phyloP scores from a whole-genome alignment of 768 basidiomycete genomes.

The Strobilomyces echinocephalus region DNA sequence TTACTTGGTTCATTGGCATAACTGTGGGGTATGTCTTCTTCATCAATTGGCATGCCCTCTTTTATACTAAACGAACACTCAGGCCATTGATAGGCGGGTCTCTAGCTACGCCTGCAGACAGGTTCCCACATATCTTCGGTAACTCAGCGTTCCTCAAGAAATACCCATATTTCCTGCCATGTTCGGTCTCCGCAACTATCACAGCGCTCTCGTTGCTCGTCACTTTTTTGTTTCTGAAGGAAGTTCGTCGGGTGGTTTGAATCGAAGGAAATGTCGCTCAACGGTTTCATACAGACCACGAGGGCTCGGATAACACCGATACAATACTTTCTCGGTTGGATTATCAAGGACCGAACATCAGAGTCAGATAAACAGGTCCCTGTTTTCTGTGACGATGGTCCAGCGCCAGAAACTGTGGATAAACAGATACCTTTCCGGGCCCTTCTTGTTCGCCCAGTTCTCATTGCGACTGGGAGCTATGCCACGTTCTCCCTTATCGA shows the following conservation, averaged over 20 bases:
- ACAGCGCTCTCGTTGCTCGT: conserved; percentile 47
- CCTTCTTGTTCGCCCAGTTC: conserved; percentile 47
- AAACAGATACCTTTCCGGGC: conserved; percentile 42
- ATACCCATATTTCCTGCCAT: conserved; percentile 74
- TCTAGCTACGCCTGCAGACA: conserved; percentile 59
- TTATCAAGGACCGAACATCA: neutral
- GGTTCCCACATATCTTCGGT: conserved; percentile 60
- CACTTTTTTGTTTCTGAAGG: conserved; percentile 49
- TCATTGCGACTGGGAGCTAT: conserved; percentile 58
- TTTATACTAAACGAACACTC: conserved; percentile 2
- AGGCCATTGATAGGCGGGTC: conserved; percentile 69
- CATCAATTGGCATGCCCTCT: neutral
- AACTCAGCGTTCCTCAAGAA: conserved; percentile 49
- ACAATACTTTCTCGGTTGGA: conserved; percentile 17
- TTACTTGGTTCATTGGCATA: conserved; percentile 39
- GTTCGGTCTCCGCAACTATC: conserved; percentile 56
- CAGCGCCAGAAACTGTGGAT: neutral
- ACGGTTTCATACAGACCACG: conserved; percentile 9
- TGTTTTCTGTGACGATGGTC: neutral
- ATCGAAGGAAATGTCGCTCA: neutral
- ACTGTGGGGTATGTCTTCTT: conserved; percentile 37
- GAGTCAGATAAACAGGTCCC: neutral
- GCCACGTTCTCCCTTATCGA: conserved; percentile 57
- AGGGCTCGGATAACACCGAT: conserved; percentile 9
- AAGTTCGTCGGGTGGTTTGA: conserved; percentile 31